A percentile compares a stretch with the other conserved stretches of the same genome.
Evolutionary conservation across 2,329 filamentous ascomycete genomes (phyloP).

Genomic region (Cercospora zeina): DNA sequence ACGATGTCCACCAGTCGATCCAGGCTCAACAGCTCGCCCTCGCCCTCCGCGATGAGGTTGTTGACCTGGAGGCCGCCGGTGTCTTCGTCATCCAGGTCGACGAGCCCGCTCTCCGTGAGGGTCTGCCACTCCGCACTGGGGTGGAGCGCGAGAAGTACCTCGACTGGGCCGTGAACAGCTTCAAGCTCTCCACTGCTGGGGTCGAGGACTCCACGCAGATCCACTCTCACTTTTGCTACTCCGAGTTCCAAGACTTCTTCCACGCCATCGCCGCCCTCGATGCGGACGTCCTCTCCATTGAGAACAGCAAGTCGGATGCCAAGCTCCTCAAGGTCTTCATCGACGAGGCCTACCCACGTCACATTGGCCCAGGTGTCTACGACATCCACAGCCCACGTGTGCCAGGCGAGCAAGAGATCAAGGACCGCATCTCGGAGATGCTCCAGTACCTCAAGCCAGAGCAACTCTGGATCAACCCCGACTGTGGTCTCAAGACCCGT

Average conservation of each 20-base stretch:
- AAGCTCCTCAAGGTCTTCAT: conserved; percentile 99
- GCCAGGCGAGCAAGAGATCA: conserved; percentile 96
- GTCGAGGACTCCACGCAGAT: conserved; percentile 97
- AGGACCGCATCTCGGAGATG: conserved; percentile 97
- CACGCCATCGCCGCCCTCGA: conserved; percentile 97
- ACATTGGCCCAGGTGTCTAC: conserved; percentile 96
- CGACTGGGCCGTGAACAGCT: conserved; percentile 94
- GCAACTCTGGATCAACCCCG: conserved; percentile 99
- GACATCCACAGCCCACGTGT: conserved; percentile 99
- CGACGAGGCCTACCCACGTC: conserved; percentile 92
- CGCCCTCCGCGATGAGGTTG: conserved; percentile 95
- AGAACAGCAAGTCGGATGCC: conserved; percentile 99
- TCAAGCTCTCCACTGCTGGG: conserved; percentile 91
- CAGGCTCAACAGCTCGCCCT: conserved; percentile 98
- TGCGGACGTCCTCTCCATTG: conserved; percentile 96
- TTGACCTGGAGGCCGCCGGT: conserved; percentile 95
- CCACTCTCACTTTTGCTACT: conserved; percentile 99
- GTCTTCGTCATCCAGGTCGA: conserved; percentile 99
- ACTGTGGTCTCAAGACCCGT: conserved; percentile 98
- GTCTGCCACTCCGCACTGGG: conserved; percentile 92
- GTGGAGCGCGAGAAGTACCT: conserved; percentile 97
- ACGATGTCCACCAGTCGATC: conserved; percentile 97
- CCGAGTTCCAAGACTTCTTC: conserved; percentile 99
- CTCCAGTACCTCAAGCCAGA: conserved; percentile 91
- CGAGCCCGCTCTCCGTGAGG: conserved; percentile 97